A percentile compares a stretch with the other conserved stretches of the same genome.
Evolutionary conservation across 2,329 filamentous ascomycete genomes (phyloP).

Genomic region (Aureobasidium uvarum): DNA sequence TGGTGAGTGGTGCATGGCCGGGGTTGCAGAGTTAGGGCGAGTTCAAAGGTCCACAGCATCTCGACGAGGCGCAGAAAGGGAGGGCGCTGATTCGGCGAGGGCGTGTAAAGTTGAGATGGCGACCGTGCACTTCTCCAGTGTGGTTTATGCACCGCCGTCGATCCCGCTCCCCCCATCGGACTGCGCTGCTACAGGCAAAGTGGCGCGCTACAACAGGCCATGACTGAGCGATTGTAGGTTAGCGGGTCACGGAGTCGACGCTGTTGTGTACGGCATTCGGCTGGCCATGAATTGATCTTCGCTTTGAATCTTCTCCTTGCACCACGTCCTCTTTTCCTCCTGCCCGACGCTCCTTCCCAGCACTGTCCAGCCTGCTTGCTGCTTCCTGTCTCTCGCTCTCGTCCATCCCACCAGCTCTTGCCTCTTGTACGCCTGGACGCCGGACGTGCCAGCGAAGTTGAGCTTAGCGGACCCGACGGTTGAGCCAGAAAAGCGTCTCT

Average conservation of each 20-base stretch:
- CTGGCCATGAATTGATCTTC: constrained; percentile 1
- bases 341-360: constrained; percentile 10
- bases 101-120: not conserved
- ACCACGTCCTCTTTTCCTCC: not conserved
- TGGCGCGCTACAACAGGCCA: constrained; percentile 10
- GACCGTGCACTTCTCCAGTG: constrained; percentile 4
- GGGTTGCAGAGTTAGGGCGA: constrained; percentile 4
- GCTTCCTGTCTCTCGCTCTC: not conserved
- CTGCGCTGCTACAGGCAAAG: constrained; percentile 6
- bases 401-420: not conserved
- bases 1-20: constrained; percentile 6
- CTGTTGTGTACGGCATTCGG: not conserved
- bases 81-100: constrained; percentile 1
- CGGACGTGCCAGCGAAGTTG: constrained; percentile 12
- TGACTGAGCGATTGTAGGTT: constrained; percentile 6
- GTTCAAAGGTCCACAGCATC: constrained; percentile 11
- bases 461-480: not conserved
- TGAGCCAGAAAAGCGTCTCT: not conserved
- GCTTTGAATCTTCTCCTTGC: not conserved
- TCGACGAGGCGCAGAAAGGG: not conserved
- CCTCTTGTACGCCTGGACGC: constrained; percentile 3
- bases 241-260: constrained; percentile 6
- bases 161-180: constrained; percentile 22
- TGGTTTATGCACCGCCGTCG: constrained; percentile 13
- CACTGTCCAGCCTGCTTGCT: not conserved